Evolutionary conservation across 1,284 basidiomycete genomes (phyloP).

Genomic region (Austropuccinia psidii): DNA sequence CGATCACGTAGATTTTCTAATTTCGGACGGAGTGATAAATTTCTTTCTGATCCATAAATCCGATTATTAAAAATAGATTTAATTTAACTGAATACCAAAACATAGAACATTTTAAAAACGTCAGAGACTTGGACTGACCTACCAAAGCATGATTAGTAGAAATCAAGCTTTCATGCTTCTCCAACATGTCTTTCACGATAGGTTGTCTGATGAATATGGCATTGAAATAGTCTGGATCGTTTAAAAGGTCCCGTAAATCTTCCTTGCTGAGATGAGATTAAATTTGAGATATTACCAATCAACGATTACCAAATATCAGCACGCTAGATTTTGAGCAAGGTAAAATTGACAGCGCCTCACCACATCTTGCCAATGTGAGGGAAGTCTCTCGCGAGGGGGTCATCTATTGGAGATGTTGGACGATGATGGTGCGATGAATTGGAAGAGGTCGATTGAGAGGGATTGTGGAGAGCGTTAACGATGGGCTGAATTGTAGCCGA

Average conservation of each 20-base stretch:
- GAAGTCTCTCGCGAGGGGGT: slow-evolving; percentile 20
- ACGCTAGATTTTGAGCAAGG: too few species aligned
- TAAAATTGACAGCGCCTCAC: too few species aligned
- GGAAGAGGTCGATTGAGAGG: not conserved
- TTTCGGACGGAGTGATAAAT: slow-evolving; percentile 22
- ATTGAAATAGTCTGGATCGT: slow-evolving; percentile 18
- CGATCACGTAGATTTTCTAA: slow-evolving; percentile 24
- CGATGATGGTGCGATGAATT: not conserved
- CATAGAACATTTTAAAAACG: not conserved
- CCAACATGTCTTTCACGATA: slow-evolving; percentile 7
- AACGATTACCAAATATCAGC: not conserved
- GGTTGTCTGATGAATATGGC: slow-evolving; percentile 13
- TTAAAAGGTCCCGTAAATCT: slow-evolving; percentile 30
- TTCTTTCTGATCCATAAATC: slow-evolving; percentile 7
- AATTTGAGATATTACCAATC: not conserved
- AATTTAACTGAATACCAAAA: not conserved
- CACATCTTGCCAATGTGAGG: slow-evolving; percentile 22
- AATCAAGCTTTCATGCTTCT: slow-evolving; percentile 7
- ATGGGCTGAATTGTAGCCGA: too few species aligned
- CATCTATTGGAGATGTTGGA: too few species aligned
- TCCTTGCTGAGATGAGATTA: slow-evolving; percentile 14
- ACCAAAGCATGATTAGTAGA: slow-evolving; percentile 24
- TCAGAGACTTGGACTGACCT: not conserved
- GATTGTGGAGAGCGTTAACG: too few species aligned
- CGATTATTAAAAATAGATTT: not conserved